These are phyloP conservation scores for Lasiodiplodia sp. DNA, from an alignment of 2,329 filamentous ascomycete genomes.

Conservation along the genomic window DNA sequence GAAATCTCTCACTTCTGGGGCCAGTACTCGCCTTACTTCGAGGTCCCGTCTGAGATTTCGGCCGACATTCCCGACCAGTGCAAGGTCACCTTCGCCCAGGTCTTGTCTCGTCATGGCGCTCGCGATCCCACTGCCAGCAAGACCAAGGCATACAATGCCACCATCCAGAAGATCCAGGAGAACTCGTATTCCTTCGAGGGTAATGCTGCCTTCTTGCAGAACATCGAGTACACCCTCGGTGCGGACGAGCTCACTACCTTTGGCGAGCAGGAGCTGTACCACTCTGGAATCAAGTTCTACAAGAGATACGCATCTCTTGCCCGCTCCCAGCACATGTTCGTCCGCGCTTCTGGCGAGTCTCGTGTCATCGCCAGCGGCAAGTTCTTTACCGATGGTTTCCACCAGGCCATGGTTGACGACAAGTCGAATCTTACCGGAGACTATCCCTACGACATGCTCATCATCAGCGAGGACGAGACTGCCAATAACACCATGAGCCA, in stretches of 20 bases:
- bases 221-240: conserved; percentile 76
- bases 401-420: conserved; percentile 48
- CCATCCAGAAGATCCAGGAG: conserved; percentile 71
- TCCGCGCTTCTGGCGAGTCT: conserved; percentile 73
- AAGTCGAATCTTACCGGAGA: conserved; percentile 51
- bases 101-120: conserved; percentile 85
- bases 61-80: conserved; percentile 70
- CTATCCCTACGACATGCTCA: conserved; percentile 62
- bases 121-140: conserved; percentile 79
- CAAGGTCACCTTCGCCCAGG: conserved; percentile 77
- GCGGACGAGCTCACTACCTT: conserved; percentile 73
- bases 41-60: conserved; percentile 72
- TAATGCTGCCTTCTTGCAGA: conserved; percentile 72
- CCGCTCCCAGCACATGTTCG: conserved; percentile 67
- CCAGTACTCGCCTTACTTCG: conserved; percentile 86
- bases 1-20: conserved; percentile 77
- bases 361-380: conserved; percentile 78
- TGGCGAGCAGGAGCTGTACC: conserved; percentile 73
- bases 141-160: conserved; percentile 66
- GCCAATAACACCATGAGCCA: conserved; percentile 86
- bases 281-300: conserved; percentile 80
- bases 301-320: conserved; percentile 72
- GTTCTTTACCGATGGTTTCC: conserved; percentile 78
- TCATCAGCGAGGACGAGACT: conserved; percentile 71
- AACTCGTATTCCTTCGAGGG: conserved; percentile 62